A percentile compares a stretch with the other conserved stretches of the same genome.
These are phyloP conservation scores for Tolypocladium endophyticum DNA, from an alignment of 2,329 filamentous ascomycete species.

Conservation along the genomic window DNA sequence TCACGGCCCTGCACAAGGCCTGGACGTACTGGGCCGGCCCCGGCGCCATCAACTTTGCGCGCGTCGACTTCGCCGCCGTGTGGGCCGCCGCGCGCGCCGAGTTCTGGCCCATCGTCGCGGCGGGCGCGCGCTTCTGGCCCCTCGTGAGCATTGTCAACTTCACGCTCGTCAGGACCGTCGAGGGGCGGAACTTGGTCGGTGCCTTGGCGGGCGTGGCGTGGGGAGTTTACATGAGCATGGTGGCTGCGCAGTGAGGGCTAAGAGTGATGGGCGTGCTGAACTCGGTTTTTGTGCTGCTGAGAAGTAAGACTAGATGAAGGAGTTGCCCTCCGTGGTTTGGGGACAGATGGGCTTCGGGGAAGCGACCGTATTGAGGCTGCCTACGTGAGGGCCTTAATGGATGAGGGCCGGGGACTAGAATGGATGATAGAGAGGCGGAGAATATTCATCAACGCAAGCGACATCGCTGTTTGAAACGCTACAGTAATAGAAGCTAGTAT, in stretches of 20 bases:
- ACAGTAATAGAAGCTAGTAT: neutral
- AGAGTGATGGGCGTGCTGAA: neutral
- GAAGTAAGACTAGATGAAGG: neutral
- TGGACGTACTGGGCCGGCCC: constrained; percentile 24
- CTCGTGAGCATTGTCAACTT: constrained; percentile 61
- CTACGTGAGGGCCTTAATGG: too few relatives aligned
- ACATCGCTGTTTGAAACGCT: neutral
- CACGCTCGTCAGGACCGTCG: constrained; percentile 56
- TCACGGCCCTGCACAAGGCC: constrained; percentile 24
- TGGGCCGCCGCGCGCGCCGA: constrained; percentile 37
- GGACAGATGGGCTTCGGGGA: neutral
- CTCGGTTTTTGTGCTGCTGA: neutral
- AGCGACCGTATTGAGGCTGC: neutral
- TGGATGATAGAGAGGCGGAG: neutral
- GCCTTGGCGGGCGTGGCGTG: constrained; percentile 61
- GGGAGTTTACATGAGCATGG: constrained; percentile 65
- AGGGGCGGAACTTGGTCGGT: constrained; percentile 60
- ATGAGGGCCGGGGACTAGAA: neutral
- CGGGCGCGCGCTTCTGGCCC: constrained; percentile 63
- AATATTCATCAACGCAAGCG: neutral
- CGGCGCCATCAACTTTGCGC: constrained; percentile 30
- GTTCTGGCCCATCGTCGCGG: constrained; percentile 53
- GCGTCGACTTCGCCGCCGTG: constrained; percentile 34
- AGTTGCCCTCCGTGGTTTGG: neutral
- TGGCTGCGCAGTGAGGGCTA: constrained; percentile 25